phyloP scores from a whole-genome alignment of 306 rosid species.

The Pyrus bretschneideri region DNA sequence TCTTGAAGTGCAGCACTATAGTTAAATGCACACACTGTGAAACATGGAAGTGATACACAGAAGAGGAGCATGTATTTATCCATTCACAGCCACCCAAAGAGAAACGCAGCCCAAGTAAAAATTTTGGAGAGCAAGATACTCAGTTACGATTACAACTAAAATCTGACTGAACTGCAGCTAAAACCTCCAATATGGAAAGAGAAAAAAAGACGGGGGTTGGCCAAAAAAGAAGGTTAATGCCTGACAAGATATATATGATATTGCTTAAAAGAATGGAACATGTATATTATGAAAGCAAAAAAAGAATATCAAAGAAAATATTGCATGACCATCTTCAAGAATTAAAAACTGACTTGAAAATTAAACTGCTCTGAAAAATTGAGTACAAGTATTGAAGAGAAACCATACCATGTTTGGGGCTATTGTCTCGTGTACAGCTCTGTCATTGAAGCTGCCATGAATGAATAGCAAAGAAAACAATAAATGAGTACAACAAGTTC shows the following conservation, averaged over 20 bases:
- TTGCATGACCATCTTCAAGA: neutral
- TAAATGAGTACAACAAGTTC: conserved; percentile 9
- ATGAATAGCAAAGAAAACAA: conserved; percentile 27
- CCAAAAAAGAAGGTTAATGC: neutral
- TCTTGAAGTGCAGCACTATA: neutral
- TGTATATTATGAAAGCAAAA: neutral
- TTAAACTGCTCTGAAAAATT: neutral
- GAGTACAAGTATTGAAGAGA: conserved; percentile 7
- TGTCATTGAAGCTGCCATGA: conserved; percentile 43
- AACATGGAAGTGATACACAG: too few species aligned
- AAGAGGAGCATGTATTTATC: too few species aligned
- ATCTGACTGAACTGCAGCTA: too few species aligned
- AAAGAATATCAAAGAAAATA: neutral
- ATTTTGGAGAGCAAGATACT: too few species aligned
- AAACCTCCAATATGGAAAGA: too few species aligned
- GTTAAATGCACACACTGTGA: neutral
- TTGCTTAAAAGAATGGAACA: neutral
- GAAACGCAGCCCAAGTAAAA: too few species aligned
- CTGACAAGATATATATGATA: neutral
- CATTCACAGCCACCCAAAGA: too few species aligned
- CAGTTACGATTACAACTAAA: too few species aligned
- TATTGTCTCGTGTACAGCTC: conserved; percentile 30
- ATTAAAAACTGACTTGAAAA: neutral
- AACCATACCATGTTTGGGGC: conserved; percentile 44
- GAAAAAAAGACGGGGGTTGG: too few species aligned